Percentiles rank a stretch among this genome's conserved stretches.
Conservation (phyloP, 2,329 filamentous ascomycete genomes). For the Botrytis tulipae region DNA sequence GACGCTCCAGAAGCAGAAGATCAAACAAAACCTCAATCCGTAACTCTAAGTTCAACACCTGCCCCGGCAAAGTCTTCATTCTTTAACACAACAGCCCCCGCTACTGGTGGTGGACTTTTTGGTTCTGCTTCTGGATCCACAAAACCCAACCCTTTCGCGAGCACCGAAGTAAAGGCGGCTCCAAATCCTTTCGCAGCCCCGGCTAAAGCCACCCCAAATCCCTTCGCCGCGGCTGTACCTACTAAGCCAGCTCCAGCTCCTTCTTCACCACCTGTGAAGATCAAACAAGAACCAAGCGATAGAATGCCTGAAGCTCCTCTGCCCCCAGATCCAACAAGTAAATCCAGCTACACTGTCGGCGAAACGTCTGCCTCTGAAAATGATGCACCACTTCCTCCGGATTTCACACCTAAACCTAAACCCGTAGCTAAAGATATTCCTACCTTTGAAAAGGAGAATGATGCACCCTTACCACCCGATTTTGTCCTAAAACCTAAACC, state of each 20-base stretch:
- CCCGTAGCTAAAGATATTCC: neutral
- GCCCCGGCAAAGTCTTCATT: slow-evolving; percentile 29
- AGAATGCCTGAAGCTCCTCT: slow-evolving; percentile 42
- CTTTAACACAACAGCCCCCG: slow-evolving; percentile 25
- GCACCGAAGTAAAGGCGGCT: slow-evolving; percentile 7
- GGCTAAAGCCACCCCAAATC: slow-evolving; percentile 20
- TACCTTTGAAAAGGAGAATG: slow-evolving; percentile 33
- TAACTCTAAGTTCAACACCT: slow-evolving; percentile 32
- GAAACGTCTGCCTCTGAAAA: slow-evolving; percentile 44
- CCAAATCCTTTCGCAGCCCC: slow-evolving; percentile 9
- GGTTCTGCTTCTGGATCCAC: slow-evolving; percentile 25
- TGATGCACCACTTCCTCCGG: slow-evolving; percentile 45
- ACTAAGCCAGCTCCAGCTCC: slow-evolving; percentile 23
- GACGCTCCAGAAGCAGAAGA: slow-evolving; percentile 28
- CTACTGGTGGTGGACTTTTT: slow-evolving; percentile 26
- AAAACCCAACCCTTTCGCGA: slow-evolving; percentile 26
- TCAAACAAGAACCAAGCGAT: slow-evolving; percentile 33
- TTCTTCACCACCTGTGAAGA: slow-evolving; percentile 25
- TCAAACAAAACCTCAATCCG: slow-evolving; percentile 24
- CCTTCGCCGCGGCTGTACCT: slow-evolving; percentile 26
- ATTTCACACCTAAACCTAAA: slow-evolving; percentile 35
- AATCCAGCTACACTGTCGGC: slow-evolving; percentile 37
- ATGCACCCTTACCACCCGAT: slow-evolving; percentile 45
- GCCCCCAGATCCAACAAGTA: slow-evolving; percentile 46
- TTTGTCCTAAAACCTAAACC: slow-evolving; percentile 31